Evolutionary conservation across 2,329 filamentous ascomycete species (phyloP), one percentile per base, ranked within the genome.

Genomic region (Ophiocordyceps sinensis): DNA sequence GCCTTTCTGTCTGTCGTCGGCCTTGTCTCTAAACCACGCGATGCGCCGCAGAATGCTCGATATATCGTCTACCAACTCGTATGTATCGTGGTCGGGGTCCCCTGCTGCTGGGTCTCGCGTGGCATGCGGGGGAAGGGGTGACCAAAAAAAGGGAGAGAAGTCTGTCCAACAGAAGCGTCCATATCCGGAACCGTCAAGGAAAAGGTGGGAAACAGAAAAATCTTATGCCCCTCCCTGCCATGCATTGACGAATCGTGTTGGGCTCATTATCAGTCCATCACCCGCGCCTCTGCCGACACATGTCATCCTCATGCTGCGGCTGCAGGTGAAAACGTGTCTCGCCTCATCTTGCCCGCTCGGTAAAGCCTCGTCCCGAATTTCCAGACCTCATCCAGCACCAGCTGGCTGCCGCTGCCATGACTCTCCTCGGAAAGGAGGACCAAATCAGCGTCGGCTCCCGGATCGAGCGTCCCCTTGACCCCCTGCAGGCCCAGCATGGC

Each of bases 381-480:
- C 82, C 82, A 87, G 17, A 86, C 82, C 59, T 85, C 74, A 44
- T 85, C 79, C n/a, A 87, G 67, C 11, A 71, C 64, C 34, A 89
- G 61, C 43, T 67, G 69, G 45, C 60, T 66, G 32, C 50, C 55
- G 11, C 68, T 69, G 35, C 48, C 60, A 37, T 55, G 60, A 19
- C 62, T 57, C 13, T 66, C 62, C 43, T 82, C 70, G 5, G 74
- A 75, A 30, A 89, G 60, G 15, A 89, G 71, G 30, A 86, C 73
- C 38, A 89, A 56, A 57, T 82, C 79, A 7, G 77, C 79, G 56
- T 83, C 78, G 15, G 76, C 76, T 5, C 73, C 77, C n/a, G 70
- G 63, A 4, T 71, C 66, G 41, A 83, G 60, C 13, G 65, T 68
- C 0, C 85, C 85, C 60, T 91, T 91, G 39, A 71, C 58, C 11